Evolutionary conservation across 768 basidiomycete species (phyloP), one percentile per base, ranked within the genome.

Genomic region (Suillus decipiens): DNA sequence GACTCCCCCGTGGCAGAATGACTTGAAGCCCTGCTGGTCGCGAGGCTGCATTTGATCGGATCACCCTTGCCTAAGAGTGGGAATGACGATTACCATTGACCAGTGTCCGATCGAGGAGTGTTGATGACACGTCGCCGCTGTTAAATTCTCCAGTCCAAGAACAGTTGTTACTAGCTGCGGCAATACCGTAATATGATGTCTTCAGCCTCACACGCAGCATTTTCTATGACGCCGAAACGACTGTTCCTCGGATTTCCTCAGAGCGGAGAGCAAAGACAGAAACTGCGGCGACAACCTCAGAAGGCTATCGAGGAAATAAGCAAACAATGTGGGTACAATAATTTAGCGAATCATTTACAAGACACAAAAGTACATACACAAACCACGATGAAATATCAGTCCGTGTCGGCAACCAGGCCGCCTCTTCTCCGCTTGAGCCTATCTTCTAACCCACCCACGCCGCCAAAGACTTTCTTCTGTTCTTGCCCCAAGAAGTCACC

Each of bases 401-500:
- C 75, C 14, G 64, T 82, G 65, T 88, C 88, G 60, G 84, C 82
- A 39, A 92, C 87, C 75, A 94, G 75, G 7, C 86, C 89, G 33
- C 87, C 87, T 41, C 88, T 80, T 47, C 90, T 89, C 68, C 93
- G 81, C 70, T 78, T 82, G 54, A 95, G 87, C 63, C 92, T 80
- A 43, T 95, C 92, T 73, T 92, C 93, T 34, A 95, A 76, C 17
- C 89, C 90, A 45, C 91, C 90, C 9, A 78, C 74, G 31, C 90
- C 92, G 53, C 92, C 88, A 75, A 93, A 93, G 10, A 94, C 90
- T 67, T 84, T 88, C 81, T 91, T 93, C 80, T 89, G 87, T 72
- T 96, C 94, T 24, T 88, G 81, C 61, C 86, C 89, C 69, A 96
- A 78, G 80, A 96, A 97, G 1, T 80, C 81, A 51, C 90, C 92